Evolutionary conservation across 1,139 yeast species (phyloP).

Genomic region (Suhomyces ambrosiae): DNA sequence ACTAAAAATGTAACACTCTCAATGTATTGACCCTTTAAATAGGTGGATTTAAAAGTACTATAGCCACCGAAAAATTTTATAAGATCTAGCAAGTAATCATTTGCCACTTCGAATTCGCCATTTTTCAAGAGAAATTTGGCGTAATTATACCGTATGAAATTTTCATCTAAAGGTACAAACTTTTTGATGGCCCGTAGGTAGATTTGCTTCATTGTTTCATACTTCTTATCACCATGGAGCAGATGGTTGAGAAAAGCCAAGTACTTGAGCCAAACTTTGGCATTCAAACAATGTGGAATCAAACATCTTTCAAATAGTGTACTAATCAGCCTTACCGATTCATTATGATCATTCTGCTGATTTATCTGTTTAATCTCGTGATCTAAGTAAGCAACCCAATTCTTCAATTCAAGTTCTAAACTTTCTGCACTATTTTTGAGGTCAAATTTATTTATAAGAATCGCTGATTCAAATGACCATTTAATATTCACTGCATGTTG

Average conservation of each 20-base stretch:
- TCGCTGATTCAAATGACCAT: slow-evolving; percentile 63
- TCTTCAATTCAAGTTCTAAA: slow-evolving; percentile 35
- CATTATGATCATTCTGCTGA: neutral
- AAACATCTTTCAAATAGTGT: slow-evolving; percentile 61
- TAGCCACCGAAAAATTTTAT: slow-evolving; percentile 25
- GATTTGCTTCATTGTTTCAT: slow-evolving; percentile 28
- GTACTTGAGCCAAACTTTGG: slow-evolving; percentile 61
- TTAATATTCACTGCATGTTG: slow-evolving; percentile 54
- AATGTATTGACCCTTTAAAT: slow-evolving; percentile 29
- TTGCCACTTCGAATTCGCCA: slow-evolving; percentile 25
- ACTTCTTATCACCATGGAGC: slow-evolving; percentile 17
- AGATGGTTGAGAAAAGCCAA: slow-evolving; percentile 39
- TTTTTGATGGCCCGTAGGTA: slow-evolving; percentile 47
- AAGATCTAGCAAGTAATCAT: slow-evolving; percentile 33
- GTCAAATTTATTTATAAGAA: slow-evolving; percentile 46
- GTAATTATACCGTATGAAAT: slow-evolving; percentile 43
- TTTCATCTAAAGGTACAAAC: slow-evolving; percentile 47
- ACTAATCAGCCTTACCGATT: slow-evolving; percentile 19
- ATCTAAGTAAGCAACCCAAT: slow-evolving; percentile 58
- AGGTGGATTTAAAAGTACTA: slow-evolving; percentile 17
- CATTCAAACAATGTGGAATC: slow-evolving; percentile 55
- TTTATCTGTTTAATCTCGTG: slow-evolving; percentile 35
- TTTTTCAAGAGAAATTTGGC: slow-evolving; percentile 32
- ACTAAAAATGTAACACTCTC: slow-evolving; percentile 24
- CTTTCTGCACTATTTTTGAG: slow-evolving; percentile 21